phyloP scores from a whole-genome alignment of 345 rosid genomes.

The Populus deltoides region DNA sequence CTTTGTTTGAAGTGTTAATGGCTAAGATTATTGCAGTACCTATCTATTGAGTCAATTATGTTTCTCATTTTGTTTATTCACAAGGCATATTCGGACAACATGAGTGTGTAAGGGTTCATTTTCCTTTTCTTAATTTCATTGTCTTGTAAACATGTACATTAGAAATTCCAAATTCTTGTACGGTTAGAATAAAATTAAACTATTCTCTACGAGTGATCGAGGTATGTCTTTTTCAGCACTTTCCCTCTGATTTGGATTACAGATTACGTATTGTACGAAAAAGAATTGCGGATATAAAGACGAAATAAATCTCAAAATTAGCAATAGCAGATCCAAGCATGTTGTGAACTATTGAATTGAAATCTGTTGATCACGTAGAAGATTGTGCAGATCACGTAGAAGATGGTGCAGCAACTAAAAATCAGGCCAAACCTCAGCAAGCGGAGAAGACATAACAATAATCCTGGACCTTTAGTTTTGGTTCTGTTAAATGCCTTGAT shows the following conservation, averaged over 20 bases:
- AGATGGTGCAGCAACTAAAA: too few species aligned
- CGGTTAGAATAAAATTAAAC: not conserved
- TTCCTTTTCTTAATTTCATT: not conserved
- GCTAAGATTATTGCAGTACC: not conserved
- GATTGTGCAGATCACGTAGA: too few species aligned
- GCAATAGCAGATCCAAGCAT: too few species aligned
- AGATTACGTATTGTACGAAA: not conserved
- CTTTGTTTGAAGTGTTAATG: not conserved
- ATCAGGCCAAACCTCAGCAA: too few species aligned
- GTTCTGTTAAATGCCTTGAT: too few species aligned
- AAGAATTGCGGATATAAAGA: too few species aligned
- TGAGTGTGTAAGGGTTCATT: not conserved
- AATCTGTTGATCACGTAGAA: too few species aligned
- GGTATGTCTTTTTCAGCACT: constrained; percentile 23
- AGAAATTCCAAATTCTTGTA: not conserved
- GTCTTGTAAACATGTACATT: not conserved
- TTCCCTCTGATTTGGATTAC: not conserved
- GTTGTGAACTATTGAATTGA: too few species aligned
- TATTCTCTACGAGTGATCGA: too few species aligned
- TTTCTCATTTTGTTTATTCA: not conserved
- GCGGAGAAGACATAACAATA: too few species aligned
- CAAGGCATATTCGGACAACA: constrained; percentile 1
- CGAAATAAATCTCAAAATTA: too few species aligned
- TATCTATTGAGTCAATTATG: not conserved
- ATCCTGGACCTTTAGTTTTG: too few species aligned